phyloP scores from a whole-genome alignment of 2,329 filamentous ascomycete species.

The Ustilaginoidea virens region DNA sequence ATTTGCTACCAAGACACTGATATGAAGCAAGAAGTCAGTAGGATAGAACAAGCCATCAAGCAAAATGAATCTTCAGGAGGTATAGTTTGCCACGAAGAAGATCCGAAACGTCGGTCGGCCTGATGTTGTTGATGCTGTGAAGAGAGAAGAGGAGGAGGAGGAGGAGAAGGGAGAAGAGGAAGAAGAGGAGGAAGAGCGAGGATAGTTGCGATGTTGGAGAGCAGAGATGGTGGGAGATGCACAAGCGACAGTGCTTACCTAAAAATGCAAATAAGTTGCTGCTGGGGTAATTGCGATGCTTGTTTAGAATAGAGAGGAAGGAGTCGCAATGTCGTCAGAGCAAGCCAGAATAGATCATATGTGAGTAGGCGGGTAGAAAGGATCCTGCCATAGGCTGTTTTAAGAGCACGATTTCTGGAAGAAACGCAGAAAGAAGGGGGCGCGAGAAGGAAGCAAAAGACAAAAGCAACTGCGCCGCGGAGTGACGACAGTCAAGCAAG shows the following conservation, averaged over 20 bases:
- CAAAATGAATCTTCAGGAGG: slow-evolving; percentile 32
- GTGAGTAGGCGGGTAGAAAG: slow-evolving; percentile 5
- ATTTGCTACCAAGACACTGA: slow-evolving; percentile 36
- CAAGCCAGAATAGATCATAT: slow-evolving; percentile 5
- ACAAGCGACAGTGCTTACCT: slow-evolving; percentile 9
- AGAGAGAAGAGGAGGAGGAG: slow-evolving; percentile 10
- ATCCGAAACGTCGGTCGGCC: slow-evolving; percentile 25
- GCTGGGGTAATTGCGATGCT: slow-evolving; percentile 11
- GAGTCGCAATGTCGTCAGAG: slow-evolving; percentile 4
- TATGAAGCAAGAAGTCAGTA: slow-evolving; percentile 43
- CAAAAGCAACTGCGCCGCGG: slow-evolving; percentile 2
- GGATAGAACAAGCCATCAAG: slow-evolving; percentile 44
- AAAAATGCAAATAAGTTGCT: slow-evolving; percentile 5
- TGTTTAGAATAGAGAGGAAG: slow-evolving; percentile 6
- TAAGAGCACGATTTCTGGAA: background rate
- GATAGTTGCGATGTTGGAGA: background rate
- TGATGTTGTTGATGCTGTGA: slow-evolving; percentile 30
- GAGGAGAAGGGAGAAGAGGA: slow-evolving; percentile 7
- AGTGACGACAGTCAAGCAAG: slow-evolving; percentile 3
- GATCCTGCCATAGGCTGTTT: slow-evolving; percentile 3
- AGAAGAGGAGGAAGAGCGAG: slow-evolving; percentile 1
- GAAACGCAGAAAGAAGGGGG: slow-evolving; percentile 4
- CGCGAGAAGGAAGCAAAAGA: slow-evolving; percentile 6
- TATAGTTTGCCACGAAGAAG: slow-evolving; percentile 12
- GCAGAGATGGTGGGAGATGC: too few species aligned